Conservation (phyloP, 2,329 filamentous ascomycete species). For the Scytalidium lignicola region DNA sequence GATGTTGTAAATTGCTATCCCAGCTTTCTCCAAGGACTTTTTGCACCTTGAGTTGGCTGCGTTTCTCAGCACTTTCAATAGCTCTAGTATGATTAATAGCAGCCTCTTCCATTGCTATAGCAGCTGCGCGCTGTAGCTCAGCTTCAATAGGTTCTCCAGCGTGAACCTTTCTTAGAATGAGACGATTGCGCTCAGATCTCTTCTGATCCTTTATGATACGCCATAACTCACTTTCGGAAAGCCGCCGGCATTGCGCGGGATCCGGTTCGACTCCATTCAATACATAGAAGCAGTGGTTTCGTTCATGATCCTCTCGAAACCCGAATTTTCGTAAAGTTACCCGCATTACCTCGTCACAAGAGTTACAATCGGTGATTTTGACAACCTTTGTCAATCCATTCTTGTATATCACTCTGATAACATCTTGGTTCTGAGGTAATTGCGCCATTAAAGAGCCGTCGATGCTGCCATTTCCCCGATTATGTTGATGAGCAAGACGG, state of each 20-base stretch:
- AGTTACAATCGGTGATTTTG: slow-evolving; percentile 86
- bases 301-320: slow-evolving; percentile 82
- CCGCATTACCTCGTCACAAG: slow-evolving; percentile 86
- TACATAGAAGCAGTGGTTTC: slow-evolving; percentile 96
- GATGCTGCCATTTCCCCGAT: slow-evolving; percentile 75
- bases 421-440: slow-evolving; percentile 77
- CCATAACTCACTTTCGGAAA: slow-evolving; percentile 84
- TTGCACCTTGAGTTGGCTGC: slow-evolving; percentile 82
- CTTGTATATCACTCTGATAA: slow-evolving; percentile 90
- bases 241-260: slow-evolving; percentile 71
- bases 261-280: slow-evolving; percentile 81
- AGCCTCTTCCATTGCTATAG: slow-evolving; percentile 83
- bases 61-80: slow-evolving; percentile 54
- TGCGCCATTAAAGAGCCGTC: slow-evolving; percentile 84
- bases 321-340: slow-evolving; percentile 84
- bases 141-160: slow-evolving; percentile 82
- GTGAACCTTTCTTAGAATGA: slow-evolving; percentile 91
- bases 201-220: slow-evolving; percentile 83
- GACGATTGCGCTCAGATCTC: slow-evolving; percentile 78
- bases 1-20: slow-evolving; percentile 74
- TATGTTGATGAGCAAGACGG: slow-evolving; percentile 61
- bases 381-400: slow-evolving; percentile 89
- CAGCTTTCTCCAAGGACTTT: slow-evolving; percentile 85
- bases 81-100: slow-evolving; percentile 65
- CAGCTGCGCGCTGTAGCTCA: slow-evolving; percentile 81